Evolutionary conservation across 2,329 filamentous ascomycete species (phyloP).

Genomic region (Clarireedia monteithiana): DNA sequence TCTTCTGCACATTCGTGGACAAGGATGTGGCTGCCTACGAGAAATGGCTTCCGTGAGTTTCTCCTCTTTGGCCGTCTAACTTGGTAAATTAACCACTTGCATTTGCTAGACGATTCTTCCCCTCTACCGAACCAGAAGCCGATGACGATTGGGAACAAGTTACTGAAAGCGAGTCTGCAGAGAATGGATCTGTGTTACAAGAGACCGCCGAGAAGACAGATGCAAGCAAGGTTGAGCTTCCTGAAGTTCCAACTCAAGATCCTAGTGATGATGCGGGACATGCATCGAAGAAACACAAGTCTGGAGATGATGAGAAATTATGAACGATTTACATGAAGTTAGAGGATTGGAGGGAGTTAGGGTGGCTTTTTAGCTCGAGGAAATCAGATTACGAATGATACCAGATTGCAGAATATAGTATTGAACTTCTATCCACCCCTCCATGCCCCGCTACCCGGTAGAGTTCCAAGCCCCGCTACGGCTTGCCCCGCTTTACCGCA

Average conservation of each 20-base stretch:
- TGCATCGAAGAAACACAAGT: constrained; percentile 30
- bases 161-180: constrained; percentile 20
- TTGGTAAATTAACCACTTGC: neutral
- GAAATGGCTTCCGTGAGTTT: constrained; percentile 61
- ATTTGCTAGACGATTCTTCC: constrained; percentile 38
- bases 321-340: neutral
- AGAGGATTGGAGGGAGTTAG: neutral
- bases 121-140: constrained; percentile 31
- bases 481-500: neutral
- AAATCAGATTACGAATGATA: neutral
- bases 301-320: constrained; percentile 15
- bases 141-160: constrained; percentile 25
- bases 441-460: neutral
- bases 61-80: constrained; percentile 3
- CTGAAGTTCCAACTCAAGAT: constrained; percentile 32
- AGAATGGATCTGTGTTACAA: constrained; percentile 16
- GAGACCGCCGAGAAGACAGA: constrained; percentile 11
- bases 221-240: constrained; percentile 27
- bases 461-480: neutral
- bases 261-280: constrained; percentile 27
- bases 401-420: neutral
- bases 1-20: constrained; percentile 77
- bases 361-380: neutral
- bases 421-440: neutral
- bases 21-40: constrained; percentile 75